A percentile compares a stretch with the other conserved stretches of the same genome.
Evolutionary conservation across 164 flowering plant genomes (phyloP).

Genomic region (Aristolochia contorta): DNA sequence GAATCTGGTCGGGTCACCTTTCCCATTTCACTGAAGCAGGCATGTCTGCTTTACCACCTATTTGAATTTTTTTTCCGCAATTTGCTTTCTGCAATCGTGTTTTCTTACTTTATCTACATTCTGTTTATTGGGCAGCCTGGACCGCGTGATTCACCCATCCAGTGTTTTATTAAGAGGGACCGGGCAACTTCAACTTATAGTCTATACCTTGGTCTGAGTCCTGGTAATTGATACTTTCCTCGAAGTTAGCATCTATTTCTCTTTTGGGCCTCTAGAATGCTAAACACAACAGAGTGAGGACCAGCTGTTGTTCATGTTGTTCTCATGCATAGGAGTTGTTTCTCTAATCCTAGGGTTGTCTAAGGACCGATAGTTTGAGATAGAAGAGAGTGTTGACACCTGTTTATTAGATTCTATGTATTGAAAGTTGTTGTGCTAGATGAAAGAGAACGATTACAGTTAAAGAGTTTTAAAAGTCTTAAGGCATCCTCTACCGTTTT

Average conservation of each 20-base stretch:
- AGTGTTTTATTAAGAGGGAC: constrained; percentile 79
- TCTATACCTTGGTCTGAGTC: constrained; percentile 54
- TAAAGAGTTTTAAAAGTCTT: too few species aligned
- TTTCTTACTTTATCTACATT: constrained; percentile 1
- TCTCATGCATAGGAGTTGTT: too few species aligned
- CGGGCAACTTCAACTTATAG: constrained; percentile 56
- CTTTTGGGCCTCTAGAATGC: too few species aligned
- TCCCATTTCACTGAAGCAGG: constrained; percentile 83
- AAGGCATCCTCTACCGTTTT: too few species aligned
- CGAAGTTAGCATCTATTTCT: background rate
- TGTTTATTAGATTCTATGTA: too few species aligned
- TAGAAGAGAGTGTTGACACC: too few species aligned
- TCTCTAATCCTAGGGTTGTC: too few species aligned
- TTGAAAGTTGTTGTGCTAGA: too few species aligned
- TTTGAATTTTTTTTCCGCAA: background rate
- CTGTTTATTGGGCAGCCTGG: constrained; percentile 39
- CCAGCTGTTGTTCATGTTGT: too few species aligned
- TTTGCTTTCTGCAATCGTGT: background rate
- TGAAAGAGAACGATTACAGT: too few species aligned
- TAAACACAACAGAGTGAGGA: too few species aligned
- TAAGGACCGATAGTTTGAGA: too few species aligned
- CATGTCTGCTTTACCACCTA: background rate
- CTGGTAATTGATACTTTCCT: constrained; percentile 37
- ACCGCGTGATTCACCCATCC: constrained; percentile 63
- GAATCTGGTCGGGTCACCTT: constrained; percentile 61